These are phyloP conservation scores for Pythium dissimile DNA, from an alignment of 352 stramenopile genomes.

Conservation along the genomic window DNA sequence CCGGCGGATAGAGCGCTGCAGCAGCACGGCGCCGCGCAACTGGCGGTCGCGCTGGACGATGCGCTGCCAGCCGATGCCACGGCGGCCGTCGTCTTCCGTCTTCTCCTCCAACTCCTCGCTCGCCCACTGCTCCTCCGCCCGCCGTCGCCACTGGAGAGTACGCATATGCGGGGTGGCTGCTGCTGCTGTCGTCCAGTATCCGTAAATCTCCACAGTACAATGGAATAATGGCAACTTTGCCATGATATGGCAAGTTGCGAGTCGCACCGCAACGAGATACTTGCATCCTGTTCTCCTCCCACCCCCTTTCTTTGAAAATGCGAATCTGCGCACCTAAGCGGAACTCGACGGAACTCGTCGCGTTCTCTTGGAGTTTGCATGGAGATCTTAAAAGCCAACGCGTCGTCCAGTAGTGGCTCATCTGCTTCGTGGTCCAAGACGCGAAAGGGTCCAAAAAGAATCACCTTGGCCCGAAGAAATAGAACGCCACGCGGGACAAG, in stretches of 20 bases:
- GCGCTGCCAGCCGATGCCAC: conserved; percentile 1
- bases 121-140: neutral
- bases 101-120: neutral
- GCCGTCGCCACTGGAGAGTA: neutral
- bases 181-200: neutral
- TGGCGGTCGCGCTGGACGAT: conserved; percentile 10
- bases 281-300: neutral
- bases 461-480: too few species aligned
- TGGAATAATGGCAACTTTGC: too few species aligned
- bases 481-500: too few species aligned
- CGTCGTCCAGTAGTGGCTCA: too few species aligned
- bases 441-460: too few species aligned
- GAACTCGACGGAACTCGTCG: neutral
- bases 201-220: too few species aligned
- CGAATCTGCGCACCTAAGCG: neutral
- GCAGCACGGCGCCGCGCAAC: conserved; percentile 3
- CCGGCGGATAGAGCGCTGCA: conserved; percentile 22
- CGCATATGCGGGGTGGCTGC: neutral
- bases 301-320: neutral
- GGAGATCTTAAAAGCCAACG: too few species aligned
- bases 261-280: conserved; percentile 1
- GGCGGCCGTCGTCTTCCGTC: neutral
- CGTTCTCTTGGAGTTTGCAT: neutral
- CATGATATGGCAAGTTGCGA: neutral
- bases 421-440: too few species aligned